phyloP scores from a whole-genome alignment of 345 rosid genomes.

The Citrus maxima region DNA sequence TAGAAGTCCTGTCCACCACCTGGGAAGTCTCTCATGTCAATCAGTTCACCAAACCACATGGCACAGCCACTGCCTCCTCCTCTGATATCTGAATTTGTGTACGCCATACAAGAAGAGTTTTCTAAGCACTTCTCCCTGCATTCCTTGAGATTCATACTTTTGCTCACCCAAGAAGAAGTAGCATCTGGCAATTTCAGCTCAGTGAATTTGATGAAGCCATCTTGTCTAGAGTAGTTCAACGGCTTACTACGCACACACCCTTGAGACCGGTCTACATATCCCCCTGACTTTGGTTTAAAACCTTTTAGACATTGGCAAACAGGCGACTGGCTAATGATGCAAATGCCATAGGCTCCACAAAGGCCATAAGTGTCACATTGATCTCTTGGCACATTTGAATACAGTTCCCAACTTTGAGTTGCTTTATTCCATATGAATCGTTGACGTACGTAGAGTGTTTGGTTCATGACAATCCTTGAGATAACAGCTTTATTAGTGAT shows the following conservation, averaged over 20 bases:
- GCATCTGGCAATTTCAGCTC: constrained; percentile 35
- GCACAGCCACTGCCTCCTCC: constrained; percentile 19
- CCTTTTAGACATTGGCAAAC: constrained; percentile 11
- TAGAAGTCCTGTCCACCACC: no score
- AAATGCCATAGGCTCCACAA: no score
- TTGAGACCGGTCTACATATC: not conserved
- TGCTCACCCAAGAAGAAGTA: constrained; percentile 13
- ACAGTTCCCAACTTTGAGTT: no score
- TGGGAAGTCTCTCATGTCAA: no score
- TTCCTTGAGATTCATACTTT: constrained; percentile 12
- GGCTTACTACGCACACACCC: constrained; percentile 31
- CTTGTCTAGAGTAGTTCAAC: constrained; percentile 21
- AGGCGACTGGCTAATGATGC: not conserved
- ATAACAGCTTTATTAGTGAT: no score
- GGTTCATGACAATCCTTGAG: no score
- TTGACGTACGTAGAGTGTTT: no score
- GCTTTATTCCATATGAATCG: no score
- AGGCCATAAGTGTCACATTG: no score
- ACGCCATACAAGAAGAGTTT: constrained; percentile 42
- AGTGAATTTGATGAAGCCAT: constrained; percentile 27
- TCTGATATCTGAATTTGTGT: constrained; percentile 24
- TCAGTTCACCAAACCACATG: no score
- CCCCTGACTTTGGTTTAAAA: not conserved
- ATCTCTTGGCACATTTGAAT: no score
- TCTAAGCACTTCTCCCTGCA: constrained; percentile 27